phyloP scores from a whole-genome alignment of 2,329 filamentous ascomycete genomes.

The Fusarium floridanum region DNA sequence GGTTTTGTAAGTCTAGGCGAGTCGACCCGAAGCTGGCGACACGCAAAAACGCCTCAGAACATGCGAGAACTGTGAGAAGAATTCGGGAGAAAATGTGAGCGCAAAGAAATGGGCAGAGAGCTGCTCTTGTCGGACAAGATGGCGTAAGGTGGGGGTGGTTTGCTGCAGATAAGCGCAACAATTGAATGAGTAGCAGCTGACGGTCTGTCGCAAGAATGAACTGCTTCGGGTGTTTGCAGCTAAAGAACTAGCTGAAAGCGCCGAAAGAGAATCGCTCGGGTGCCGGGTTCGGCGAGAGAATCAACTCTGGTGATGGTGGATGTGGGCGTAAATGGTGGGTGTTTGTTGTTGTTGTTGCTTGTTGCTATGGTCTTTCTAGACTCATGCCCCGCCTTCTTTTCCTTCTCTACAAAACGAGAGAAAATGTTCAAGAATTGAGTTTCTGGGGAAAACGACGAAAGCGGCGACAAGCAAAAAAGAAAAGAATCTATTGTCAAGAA shows the following conservation, averaged over 20 bases:
- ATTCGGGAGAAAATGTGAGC: slow-evolving; percentile 19
- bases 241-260: slow-evolving; percentile 19
- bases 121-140: slow-evolving; percentile 30
- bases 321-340: not conserved
- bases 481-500: not conserved
- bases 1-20: slow-evolving; percentile 19
- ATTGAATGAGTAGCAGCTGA: slow-evolving; percentile 10
- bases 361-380: slow-evolving; percentile 12
- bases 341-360: slow-evolving; percentile 17
- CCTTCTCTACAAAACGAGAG: slow-evolving; percentile 10
- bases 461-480: slow-evolving; percentile 6
- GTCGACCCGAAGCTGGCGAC: slow-evolving; percentile 30
- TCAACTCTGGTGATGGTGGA: slow-evolving; percentile 1
- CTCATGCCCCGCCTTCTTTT: slow-evolving; percentile 30
- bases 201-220: slow-evolving; percentile 6
- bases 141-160: slow-evolving; percentile 19
- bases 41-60: slow-evolving; percentile 13
- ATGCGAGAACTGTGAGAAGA: slow-evolving; percentile 28
- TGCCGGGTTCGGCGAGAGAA: slow-evolving; percentile 22
- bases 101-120: not conserved
- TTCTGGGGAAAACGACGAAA: slow-evolving; percentile 19
- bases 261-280: not conserved
- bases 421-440: not conserved
- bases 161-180: slow-evolving; percentile 36
- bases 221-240: slow-evolving; percentile 22